A percentile compares a stretch with the other conserved stretches of the same genome.
phyloP scores from a whole-genome alignment of 148 eudicot genomes.

The Mesembryanthemum crystallinum region DNA sequence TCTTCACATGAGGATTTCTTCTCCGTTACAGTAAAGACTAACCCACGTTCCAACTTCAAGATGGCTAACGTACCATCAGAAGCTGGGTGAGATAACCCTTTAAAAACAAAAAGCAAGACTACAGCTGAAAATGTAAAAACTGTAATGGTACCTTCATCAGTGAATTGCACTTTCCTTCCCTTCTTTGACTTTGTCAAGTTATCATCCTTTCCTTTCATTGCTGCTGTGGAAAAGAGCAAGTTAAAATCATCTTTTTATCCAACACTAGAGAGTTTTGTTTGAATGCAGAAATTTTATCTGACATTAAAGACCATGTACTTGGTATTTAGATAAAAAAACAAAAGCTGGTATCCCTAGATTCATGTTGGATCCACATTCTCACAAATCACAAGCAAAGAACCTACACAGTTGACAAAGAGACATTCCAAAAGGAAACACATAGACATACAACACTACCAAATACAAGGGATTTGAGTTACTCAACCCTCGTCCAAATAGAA shows the following conservation, averaged over 20 bases:
- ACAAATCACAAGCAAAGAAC: no score
- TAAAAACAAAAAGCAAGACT: not conserved
- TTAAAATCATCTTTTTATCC: not conserved
- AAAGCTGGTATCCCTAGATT: not conserved
- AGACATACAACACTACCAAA: not conserved
- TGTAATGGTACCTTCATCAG: constrained; percentile 40
- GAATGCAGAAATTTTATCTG: not conserved
- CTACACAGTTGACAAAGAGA: not conserved
- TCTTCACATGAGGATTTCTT: not conserved
- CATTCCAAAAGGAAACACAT: not conserved
- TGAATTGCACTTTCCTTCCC: constrained; percentile 67
- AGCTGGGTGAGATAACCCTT: not conserved
- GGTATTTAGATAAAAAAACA: no score
- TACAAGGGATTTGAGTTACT: not conserved
- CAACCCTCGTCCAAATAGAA: not conserved
- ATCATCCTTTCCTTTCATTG: constrained; percentile 52
- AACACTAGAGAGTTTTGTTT: not conserved
- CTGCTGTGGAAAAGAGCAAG: constrained; percentile 18
- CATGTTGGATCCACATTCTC: not conserved
- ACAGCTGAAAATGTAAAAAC: not conserved
- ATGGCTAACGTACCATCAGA: not conserved
- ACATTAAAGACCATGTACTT: no score
- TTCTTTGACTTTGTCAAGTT: constrained; percentile 49
- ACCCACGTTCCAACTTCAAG: not conserved
- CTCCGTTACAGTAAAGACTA: not conserved